A percentile compares a stretch with the other conserved stretches of the same genome.
Evolutionary conservation across 2,329 filamentous ascomycete genomes (phyloP).

Genomic region (Xylariaceae sp.): DNA sequence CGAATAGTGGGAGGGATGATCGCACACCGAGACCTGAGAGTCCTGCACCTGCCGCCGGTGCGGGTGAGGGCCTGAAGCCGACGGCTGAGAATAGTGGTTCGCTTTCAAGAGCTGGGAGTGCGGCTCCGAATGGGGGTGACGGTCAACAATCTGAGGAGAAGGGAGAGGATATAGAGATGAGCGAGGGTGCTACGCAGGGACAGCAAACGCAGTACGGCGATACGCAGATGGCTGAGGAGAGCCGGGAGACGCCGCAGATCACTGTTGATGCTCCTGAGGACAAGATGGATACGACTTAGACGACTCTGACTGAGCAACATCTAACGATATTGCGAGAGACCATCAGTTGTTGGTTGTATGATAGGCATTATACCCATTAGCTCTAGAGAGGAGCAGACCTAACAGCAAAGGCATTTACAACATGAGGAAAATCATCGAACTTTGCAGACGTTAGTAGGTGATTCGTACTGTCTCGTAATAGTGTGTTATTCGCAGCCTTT

Average conservation of each 20-base stretch:
- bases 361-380: slow-evolving; percentile 27
- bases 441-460: neutral
- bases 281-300: slow-evolving; percentile 61
- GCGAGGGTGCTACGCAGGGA: slow-evolving; percentile 35
- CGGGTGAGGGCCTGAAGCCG: slow-evolving; percentile 35
- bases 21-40: slow-evolving; percentile 33
- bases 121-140: slow-evolving; percentile 31
- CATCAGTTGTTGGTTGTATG: slow-evolving; percentile 4
- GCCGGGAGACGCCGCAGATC: slow-evolving; percentile 40
- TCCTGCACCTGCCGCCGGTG: slow-evolving; percentile 30
- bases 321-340: neutral
- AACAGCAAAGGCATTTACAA: neutral
- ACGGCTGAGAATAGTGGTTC: slow-evolving; percentile 29
- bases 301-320: neutral
- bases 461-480: neutral
- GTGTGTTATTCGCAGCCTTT: slow-evolving; percentile 1
- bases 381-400: slow-evolving; percentile 9
- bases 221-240: slow-evolving; percentile 33
- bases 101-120: slow-evolving; percentile 39
- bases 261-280: slow-evolving; percentile 54
- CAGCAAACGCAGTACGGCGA: slow-evolving; percentile 27
- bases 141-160: slow-evolving; percentile 39
- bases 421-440: neutral
- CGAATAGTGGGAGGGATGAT: slow-evolving; percentile 39
- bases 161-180: slow-evolving; percentile 35